Evolutionary conservation across 2,329 filamentous ascomycete genomes (phyloP).

Genomic region (Aspergillus ibericus): DNA sequence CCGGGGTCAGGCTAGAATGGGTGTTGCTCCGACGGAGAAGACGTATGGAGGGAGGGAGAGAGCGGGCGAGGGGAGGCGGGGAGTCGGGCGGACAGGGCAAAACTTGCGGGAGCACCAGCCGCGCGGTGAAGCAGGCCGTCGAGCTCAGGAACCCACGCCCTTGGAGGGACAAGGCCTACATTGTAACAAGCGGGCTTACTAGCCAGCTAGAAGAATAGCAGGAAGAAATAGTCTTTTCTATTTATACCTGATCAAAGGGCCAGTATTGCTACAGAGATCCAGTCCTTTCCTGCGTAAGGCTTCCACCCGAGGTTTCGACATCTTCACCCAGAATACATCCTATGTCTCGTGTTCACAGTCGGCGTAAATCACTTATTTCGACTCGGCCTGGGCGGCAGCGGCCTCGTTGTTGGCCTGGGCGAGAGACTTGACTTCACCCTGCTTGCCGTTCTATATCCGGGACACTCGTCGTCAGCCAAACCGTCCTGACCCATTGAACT

Average conservation of each 20-base stretch:
- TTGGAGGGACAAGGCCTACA: slow-evolving; percentile 5
- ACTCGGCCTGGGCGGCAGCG: slow-evolving; percentile 44
- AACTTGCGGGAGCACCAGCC: slow-evolving; percentile 17
- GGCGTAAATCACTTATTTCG: slow-evolving; percentile 38
- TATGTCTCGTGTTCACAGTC: slow-evolving; percentile 21
- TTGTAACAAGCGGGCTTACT: slow-evolving; percentile 16
- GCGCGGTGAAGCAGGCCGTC: slow-evolving; percentile 3
- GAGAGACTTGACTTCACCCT: slow-evolving; percentile 78
- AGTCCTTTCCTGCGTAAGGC: slow-evolving; percentile 26
- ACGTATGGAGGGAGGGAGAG: slow-evolving; percentile 11
- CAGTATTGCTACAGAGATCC: slow-evolving; percentile 42
- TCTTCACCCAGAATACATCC: slow-evolving; percentile 20
- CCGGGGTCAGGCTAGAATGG: slow-evolving; percentile 10
- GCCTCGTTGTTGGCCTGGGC: slow-evolving; percentile 55
- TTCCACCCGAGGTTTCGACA: slow-evolving; percentile 20
- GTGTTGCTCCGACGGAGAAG: slow-evolving; percentile 2
- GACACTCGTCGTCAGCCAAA: slow-evolving; percentile 32
- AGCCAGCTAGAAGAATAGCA: not conserved
- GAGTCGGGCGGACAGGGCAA: slow-evolving; percentile 24
- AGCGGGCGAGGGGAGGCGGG: slow-evolving; percentile 21
- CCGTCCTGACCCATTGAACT: slow-evolving; percentile 7
- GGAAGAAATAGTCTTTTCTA: slow-evolving; percentile 28
- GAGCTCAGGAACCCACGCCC: slow-evolving; percentile 7
- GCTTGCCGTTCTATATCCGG: slow-evolving; percentile 81
- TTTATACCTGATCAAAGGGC: slow-evolving; percentile 31